Percentiles rank a stretch among this genome's conserved stretches.
These are phyloP conservation scores for Phytophthora megakarya DNA, from an alignment of 352 stramenopile species.

Conservation along the genomic window DNA sequence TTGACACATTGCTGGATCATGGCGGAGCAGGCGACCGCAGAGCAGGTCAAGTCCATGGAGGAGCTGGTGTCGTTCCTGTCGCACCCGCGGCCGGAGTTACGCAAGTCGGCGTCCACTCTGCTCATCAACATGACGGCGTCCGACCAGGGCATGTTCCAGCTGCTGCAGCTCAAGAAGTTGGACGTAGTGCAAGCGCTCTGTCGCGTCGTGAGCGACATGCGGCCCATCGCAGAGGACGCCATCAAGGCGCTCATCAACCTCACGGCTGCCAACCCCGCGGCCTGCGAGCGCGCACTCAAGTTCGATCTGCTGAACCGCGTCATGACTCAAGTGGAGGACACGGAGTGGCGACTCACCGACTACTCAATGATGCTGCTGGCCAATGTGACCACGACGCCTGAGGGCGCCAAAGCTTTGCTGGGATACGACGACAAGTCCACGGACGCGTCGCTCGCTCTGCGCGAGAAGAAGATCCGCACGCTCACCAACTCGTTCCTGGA, in stretches of 20 bases:
- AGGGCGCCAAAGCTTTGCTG: conserved; percentile 70
- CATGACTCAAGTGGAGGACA: conserved; percentile 85
- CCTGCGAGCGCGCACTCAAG: conserved; percentile 76
- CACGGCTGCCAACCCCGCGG: conserved; percentile 68
- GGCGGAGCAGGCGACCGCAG: conserved; percentile 49
- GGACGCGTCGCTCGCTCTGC: conserved; percentile 52
- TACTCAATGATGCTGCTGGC: conserved; percentile 89
- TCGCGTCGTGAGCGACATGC: conserved; percentile 83
- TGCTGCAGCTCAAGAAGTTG: conserved; percentile 72
- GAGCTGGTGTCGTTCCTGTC: conserved; percentile 85
- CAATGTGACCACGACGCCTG: conserved; percentile 77
- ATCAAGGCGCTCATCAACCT: conserved; percentile 90
- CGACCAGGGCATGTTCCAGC: conserved; percentile 76
- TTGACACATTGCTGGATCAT: conserved; percentile 29
- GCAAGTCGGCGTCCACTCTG: conserved; percentile 83
- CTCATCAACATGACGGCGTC: conserved; percentile 85
- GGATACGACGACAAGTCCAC: conserved; percentile 59
- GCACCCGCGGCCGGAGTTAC: conserved; percentile 80
- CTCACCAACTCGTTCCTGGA: conserved; percentile 77
- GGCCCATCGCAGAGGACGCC: conserved; percentile 81
- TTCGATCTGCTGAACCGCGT: conserved; percentile 85
- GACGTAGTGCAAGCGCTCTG: conserved; percentile 82
- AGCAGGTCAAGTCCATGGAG: conserved; percentile 76
- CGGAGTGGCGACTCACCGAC: conserved; percentile 83
- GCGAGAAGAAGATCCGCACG: conserved; percentile 82